phyloP scores from a whole-genome alignment of 805 yeast genomes.

The Scheffersomyces ergatensis region DNA sequence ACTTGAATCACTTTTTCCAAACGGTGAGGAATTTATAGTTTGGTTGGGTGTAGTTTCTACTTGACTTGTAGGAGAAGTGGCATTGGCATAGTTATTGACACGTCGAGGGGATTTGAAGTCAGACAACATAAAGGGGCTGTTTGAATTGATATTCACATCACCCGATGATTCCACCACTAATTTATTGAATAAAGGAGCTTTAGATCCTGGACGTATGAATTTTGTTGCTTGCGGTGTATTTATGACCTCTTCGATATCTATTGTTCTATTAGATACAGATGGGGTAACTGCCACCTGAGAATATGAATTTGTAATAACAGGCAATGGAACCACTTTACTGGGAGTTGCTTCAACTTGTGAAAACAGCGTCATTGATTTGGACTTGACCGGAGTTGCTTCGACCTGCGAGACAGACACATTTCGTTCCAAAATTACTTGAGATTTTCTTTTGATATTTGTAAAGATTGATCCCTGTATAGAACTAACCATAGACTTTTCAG shows the following conservation, averaged over 20 bases:
- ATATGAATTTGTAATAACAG: background rate
- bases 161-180: background rate
- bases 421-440: background rate
- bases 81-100: background rate
- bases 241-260: background rate
- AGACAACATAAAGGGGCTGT: background rate
- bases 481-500: conserved; percentile 3
- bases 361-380: conserved; percentile 5
- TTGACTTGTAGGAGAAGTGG: conserved; percentile 2
- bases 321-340: background rate
- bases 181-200: background rate
- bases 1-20: background rate
- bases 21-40: conserved; percentile 2
- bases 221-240: conserved; percentile 10
- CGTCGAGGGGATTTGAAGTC: background rate
- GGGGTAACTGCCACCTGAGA: background rate
- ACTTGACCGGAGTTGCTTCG: conserved; percentile 24
- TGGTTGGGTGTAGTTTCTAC: conserved; percentile 4
- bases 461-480: conserved; percentile 15
- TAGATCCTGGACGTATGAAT: conserved; percentile 1
- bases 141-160: background rate
- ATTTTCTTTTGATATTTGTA: conserved; percentile 21
- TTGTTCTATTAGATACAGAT: background rate
- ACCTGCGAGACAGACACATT: conserved; percentile 16
- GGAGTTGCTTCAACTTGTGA: conserved; percentile 32